Conservation (phyloP, 495 filamentous ascomycete species). For the Cairneyella variabilis region DNA sequence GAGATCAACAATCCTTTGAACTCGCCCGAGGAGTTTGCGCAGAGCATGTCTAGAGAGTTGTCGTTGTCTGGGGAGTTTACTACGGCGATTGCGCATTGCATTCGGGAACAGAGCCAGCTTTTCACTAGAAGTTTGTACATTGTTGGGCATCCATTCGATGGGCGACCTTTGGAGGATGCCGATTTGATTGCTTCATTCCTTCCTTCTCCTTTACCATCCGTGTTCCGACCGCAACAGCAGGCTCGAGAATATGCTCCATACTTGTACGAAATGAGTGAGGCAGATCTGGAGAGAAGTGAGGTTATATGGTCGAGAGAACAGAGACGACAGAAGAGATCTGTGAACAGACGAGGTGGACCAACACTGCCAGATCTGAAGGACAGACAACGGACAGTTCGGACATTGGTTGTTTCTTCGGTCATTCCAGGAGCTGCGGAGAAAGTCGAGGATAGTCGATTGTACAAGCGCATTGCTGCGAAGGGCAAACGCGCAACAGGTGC, state of each 20-base stretch:
- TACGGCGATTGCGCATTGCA: constrained; percentile 94
- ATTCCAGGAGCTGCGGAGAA: constrained; percentile 77
- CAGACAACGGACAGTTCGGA: constrained; percentile 84
- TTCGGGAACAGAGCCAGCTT: constrained; percentile 89
- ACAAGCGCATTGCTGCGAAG: constrained; percentile 58
- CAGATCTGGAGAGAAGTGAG: constrained; percentile 85
- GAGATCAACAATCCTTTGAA: constrained; percentile 94
- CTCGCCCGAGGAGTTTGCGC: constrained; percentile 89
- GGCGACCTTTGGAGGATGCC: constrained; percentile 84
- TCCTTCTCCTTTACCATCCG: constrained; percentile 72
- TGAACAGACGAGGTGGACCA: constrained; percentile 92
- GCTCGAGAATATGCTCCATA: constrained; percentile 91
- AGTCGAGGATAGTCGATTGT: constrained; percentile 81
- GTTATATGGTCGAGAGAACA: constrained; percentile 90
- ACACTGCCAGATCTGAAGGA: constrained; percentile 94
- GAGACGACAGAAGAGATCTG: constrained; percentile 87
- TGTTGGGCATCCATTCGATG: constrained; percentile 90
- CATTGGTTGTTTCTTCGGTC: constrained; percentile 83
- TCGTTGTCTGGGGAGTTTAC: constrained; percentile 94
- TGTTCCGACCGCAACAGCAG: constrained; percentile 84
- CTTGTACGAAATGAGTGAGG: constrained; percentile 88
- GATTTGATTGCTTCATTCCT: constrained; percentile 84
- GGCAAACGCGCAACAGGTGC: constrained; percentile 51
- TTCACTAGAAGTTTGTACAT: constrained; percentile 93
- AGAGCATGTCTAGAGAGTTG: constrained; percentile 83